Conservation (phyloP, 2,329 filamentous ascomycete species). For the Colletotrichum gigasporum region DNA sequence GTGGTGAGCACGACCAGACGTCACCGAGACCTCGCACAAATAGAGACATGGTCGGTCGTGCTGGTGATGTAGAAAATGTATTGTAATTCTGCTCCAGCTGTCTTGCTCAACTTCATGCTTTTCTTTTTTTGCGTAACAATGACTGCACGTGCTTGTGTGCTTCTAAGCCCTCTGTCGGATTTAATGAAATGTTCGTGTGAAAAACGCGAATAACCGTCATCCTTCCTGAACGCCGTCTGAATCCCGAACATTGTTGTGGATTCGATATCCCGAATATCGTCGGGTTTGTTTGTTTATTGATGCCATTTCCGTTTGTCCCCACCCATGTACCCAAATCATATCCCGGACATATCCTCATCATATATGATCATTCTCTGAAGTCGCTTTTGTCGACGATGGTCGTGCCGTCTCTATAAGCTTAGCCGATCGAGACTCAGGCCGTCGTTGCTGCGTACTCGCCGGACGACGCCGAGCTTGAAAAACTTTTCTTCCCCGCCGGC, state of each 20-base stretch:
- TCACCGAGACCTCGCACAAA: not conserved
- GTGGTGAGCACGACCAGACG: constrained; percentile 62
- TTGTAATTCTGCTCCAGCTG: not conserved
- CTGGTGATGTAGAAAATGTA: not conserved
- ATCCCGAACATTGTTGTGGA: not conserved
- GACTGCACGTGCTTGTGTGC: constrained; percentile 20
- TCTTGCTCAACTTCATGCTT: constrained; percentile 12
- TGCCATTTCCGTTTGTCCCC: constrained; percentile 7
- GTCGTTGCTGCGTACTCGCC: constrained; percentile 77
- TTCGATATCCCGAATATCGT: constrained; percentile 1
- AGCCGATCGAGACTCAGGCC: constrained; percentile 78
- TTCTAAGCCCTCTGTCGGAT: constrained; percentile 10
- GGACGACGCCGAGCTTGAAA: constrained; percentile 82
- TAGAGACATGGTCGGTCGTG: not conserved
- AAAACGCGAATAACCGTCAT: constrained; percentile 1
- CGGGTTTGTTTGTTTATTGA: constrained; percentile 7
- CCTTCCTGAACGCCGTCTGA: constrained; percentile 16
- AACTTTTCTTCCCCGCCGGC: constrained; percentile 82
- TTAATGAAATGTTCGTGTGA: not conserved
- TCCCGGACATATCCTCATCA: not conserved
- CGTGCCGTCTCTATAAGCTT: constrained; percentile 64
- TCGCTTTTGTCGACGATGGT: not conserved
- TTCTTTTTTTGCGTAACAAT: constrained; percentile 2
- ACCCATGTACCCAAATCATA: constrained; percentile 16
- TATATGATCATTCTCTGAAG: not conserved